Conservation (phyloP, 805 yeast genomes). For the Yamadazyma endophytica region DNA sequence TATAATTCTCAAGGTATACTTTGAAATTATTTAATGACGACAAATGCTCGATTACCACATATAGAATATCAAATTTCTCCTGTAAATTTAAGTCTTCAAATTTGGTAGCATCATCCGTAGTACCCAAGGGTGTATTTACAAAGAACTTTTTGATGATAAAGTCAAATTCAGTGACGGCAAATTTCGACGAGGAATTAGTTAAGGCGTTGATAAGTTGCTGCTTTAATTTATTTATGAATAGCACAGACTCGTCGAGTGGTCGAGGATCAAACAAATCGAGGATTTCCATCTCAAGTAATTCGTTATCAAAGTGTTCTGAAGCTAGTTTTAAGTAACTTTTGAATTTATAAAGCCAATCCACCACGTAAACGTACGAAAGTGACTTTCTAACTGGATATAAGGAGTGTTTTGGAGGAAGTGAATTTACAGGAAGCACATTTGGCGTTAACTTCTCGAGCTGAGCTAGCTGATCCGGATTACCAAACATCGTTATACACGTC, state of each 20-base stretch:
- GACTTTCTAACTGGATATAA: slow-evolving; percentile 13
- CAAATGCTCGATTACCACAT: slow-evolving; percentile 39
- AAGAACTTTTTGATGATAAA: slow-evolving; percentile 6
- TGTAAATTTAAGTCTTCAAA: slow-evolving; percentile 38
- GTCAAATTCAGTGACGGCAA: slow-evolving; percentile 10
- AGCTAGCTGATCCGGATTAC: slow-evolving; percentile 15
- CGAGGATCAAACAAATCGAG: slow-evolving; percentile 31
- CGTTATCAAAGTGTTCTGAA: slow-evolving; percentile 53
- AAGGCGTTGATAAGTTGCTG: slow-evolving; percentile 36
- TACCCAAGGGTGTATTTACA: slow-evolving; percentile 9
- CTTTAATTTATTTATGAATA: slow-evolving; percentile 42
- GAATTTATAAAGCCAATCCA: slow-evolving; percentile 56
- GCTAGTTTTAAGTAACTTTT: slow-evolving; percentile 48
- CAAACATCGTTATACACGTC: slow-evolving; percentile 9
- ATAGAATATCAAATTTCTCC: slow-evolving; percentile 49
- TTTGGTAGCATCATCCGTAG: slow-evolving; percentile 17
- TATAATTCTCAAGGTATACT: slow-evolving; percentile 40
- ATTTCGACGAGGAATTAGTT: slow-evolving; percentile 23
- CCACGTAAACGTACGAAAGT: slow-evolving; percentile 22
- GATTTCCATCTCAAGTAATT: slow-evolving; percentile 59
- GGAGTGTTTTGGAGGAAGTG: slow-evolving; percentile 9
- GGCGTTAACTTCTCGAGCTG: slow-evolving; percentile 18
- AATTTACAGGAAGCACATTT: slow-evolving; percentile 13
- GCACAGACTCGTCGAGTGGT: slow-evolving; percentile 28
- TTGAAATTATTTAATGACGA: slow-evolving; percentile 45